Evolutionary conservation across 2,329 filamentous ascomycete species (phyloP).

Genomic region (Leptoxyphium fumago): DNA sequence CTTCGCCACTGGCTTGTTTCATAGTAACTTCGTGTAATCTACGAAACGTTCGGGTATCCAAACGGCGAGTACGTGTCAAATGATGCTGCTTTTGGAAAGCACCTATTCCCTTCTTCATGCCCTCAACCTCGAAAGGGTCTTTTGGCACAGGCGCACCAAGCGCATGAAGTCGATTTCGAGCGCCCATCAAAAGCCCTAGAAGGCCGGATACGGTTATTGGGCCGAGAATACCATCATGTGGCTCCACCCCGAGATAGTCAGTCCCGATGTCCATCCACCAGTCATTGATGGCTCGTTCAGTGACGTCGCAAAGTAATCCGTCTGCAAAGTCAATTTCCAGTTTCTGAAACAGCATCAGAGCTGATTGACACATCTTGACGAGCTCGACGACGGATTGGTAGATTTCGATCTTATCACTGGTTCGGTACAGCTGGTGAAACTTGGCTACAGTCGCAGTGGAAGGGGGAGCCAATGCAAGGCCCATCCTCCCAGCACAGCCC

Average conservation of each 20-base stretch:
- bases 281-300: conserved; percentile 75
- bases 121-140: conserved; percentile 76
- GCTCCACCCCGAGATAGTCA: conserved; percentile 85
- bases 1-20: conserved; percentile 77
- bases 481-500: conserved; percentile 80
- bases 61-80: conserved; percentile 57
- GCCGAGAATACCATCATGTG: conserved; percentile 80
- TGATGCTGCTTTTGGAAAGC: conserved; percentile 86
- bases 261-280: conserved; percentile 94
- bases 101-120: conserved; percentile 68
- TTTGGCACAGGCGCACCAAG: conserved; percentile 73
- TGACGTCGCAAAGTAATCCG: conserved; percentile 82
- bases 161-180: conserved; percentile 75
- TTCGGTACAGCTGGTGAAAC: conserved; percentile 81
- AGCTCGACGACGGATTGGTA: conserved; percentile 71
- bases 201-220: conserved; percentile 82
- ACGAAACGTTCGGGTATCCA: conserved; percentile 73
- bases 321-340: conserved; percentile 81
- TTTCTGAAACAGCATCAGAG: conserved; percentile 75
- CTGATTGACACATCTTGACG: conserved; percentile 80
- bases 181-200: conserved; percentile 76
- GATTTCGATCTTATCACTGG: conserved; percentile 66
- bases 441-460: conserved; percentile 74
- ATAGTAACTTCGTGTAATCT: conserved; percentile 70
- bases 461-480: conserved; percentile 65